Conservation (phyloP, 768 basidiomycete species). For the Galerina marginata region DNA sequence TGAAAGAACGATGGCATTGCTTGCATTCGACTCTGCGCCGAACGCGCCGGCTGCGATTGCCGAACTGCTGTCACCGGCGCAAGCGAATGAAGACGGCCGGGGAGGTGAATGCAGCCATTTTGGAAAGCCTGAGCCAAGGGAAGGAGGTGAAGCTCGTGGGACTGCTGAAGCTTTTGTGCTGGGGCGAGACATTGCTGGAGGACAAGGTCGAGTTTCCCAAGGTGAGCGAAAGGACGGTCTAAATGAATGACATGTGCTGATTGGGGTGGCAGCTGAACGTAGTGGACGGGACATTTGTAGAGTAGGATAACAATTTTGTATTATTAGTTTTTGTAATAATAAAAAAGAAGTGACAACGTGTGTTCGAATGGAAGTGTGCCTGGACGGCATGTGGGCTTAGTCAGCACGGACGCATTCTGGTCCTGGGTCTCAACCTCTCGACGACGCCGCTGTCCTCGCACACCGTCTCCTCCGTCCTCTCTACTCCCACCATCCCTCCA, state of each 20-base stretch:
- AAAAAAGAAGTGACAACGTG: slow-evolving; percentile 25
- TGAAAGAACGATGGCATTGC: slow-evolving; percentile 92
- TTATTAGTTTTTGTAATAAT: slow-evolving; percentile 19
- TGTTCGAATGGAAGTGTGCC: slow-evolving; percentile 27
- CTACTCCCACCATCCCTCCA: slow-evolving; percentile 11
- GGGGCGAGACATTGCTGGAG: slow-evolving; percentile 84
- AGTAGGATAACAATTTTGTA: not conserved
- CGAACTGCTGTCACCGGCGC: slow-evolving; percentile 82
- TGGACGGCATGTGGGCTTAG: slow-evolving; percentile 19
- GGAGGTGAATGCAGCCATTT: slow-evolving; percentile 94
- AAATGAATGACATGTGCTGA: slow-evolving; percentile 17
- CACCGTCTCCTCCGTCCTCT: slow-evolving; percentile 12
- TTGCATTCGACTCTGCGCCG: slow-evolving; percentile 77
- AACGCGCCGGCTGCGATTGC: slow-evolving; percentile 69
- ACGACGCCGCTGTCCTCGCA: slow-evolving; percentile 26
- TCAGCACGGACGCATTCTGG: slow-evolving; percentile 32
- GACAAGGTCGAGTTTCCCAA: slow-evolving; percentile 84
- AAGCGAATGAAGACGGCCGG: slow-evolving; percentile 94
- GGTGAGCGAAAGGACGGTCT: slow-evolving; percentile 43
- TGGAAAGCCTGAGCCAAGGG: slow-evolving; percentile 90
- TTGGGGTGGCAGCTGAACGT: slow-evolving; percentile 33
- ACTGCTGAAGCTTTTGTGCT: slow-evolving; percentile 81
- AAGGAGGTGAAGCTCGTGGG: slow-evolving; percentile 90
- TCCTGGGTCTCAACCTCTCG: slow-evolving; percentile 19
- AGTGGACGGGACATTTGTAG: slow-evolving; percentile 31